Evolutionary conservation across 345 rosid genomes (phyloP).

Genomic region (Anacardium occidentale): DNA sequence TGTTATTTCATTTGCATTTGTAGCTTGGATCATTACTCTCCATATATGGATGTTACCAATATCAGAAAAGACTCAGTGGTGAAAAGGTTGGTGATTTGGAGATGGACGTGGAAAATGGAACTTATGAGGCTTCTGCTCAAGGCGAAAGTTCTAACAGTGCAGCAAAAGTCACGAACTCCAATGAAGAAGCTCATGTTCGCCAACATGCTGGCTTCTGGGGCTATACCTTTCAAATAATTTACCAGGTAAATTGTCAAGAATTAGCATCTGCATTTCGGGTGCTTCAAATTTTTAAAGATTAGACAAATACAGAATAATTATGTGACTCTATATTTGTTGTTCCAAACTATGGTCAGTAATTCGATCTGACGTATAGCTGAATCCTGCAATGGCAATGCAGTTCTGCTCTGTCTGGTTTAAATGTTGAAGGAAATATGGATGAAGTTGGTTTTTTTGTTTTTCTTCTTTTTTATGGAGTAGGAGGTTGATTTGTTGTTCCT

Average conservation of each 20-base stretch:
- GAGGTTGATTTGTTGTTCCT: slow-evolving; percentile 10
- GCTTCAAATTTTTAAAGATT: too few species aligned
- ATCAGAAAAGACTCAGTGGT: slow-evolving; percentile 61
- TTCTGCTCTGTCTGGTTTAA: not conserved
- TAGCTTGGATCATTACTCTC: slow-evolving; percentile 83
- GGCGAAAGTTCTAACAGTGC: slow-evolving; percentile 26
- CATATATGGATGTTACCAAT: slow-evolving; percentile 63
- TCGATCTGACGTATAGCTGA: too few species aligned
- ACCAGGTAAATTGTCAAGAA: slow-evolving; percentile 58
- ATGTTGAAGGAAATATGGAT: not conserved
- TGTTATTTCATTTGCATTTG: slow-evolving; percentile 5
- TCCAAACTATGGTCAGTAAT: too few species aligned
- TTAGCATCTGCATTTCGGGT: not conserved
- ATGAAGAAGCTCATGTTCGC: slow-evolving; percentile 28
- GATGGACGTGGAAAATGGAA: slow-evolving; percentile 70
- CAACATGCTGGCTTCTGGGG: slow-evolving; percentile 63
- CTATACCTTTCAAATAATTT: slow-evolving; percentile 68
- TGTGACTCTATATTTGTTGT: too few species aligned
- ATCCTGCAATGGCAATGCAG: not conserved
- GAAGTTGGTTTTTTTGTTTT: not conserved
- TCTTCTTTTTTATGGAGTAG: not conserved
- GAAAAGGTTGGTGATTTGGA: slow-evolving; percentile 66
- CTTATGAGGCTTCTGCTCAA: slow-evolving; percentile 11
- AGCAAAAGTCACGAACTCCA: slow-evolving; percentile 34
- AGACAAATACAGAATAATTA: not conserved